Percentiles rank a stretch among this genome's conserved stretches.
Conservation (phyloP, 345 rosid species). For the Pelargonium nanum region DNA sequence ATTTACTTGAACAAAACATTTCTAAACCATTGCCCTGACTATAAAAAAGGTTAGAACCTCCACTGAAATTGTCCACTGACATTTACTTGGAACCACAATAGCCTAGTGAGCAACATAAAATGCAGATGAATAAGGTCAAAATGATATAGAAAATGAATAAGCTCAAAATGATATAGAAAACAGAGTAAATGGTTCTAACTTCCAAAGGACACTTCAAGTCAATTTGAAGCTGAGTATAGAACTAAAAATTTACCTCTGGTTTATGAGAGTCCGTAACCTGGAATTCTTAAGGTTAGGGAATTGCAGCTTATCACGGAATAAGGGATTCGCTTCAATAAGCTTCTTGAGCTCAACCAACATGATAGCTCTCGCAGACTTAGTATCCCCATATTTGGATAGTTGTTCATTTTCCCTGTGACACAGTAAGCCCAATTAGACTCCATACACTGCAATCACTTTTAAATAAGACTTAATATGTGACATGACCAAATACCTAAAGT, state of each 20-base stretch:
- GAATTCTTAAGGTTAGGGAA: slow-evolving; percentile 90
- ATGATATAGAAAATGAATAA: no score
- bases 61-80: no score
- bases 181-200: no score
- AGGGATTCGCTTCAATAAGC: slow-evolving; percentile 94
- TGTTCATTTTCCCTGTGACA: slow-evolving; percentile 87
- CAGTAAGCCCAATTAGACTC: slow-evolving; percentile 10
- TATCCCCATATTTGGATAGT: slow-evolving; percentile 92
- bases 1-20: no score
- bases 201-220: no score
- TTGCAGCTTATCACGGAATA: slow-evolving; percentile 92
- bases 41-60: no score
- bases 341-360: slow-evolving; percentile 97
- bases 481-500: slow-evolving; percentile 48
- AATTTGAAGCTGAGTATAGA: neutral
- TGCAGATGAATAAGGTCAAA: no score
- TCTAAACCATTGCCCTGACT: no score
- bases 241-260: slow-evolving; percentile 54
- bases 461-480: neutral
- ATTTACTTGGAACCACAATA: no score
- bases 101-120: no score
- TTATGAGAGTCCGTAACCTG: slow-evolving; percentile 81
- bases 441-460: neutral
- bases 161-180: no score
- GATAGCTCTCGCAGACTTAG: slow-evolving; percentile 91